phyloP scores from a whole-genome alignment of 768 basidiomycete genomes.

The Thelephora ganbajun region DNA sequence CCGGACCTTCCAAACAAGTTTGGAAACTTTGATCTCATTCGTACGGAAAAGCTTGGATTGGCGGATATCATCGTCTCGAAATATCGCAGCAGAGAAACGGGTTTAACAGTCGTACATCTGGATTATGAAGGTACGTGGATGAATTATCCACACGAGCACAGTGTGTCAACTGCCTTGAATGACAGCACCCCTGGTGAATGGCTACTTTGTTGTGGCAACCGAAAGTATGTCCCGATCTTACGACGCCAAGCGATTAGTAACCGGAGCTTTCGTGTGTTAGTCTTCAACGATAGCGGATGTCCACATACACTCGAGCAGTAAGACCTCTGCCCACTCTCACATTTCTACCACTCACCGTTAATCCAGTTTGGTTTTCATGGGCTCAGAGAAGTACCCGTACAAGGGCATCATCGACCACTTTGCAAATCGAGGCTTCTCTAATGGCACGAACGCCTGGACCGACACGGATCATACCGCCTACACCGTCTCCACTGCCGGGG shows the following conservation, averaged over 20 bases:
- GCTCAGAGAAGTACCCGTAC: constrained; percentile 89
- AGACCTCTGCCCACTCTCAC: constrained; percentile 16
- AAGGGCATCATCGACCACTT: constrained; percentile 92
- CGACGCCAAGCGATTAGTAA: background rate
- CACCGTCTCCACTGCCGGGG: constrained; percentile 90
- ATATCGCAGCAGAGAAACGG: constrained; percentile 78
- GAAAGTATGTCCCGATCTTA: constrained; percentile 48
- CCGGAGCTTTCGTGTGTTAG: constrained; percentile 23
- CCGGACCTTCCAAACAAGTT: constrained; percentile 14
- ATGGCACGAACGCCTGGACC: constrained; percentile 95
- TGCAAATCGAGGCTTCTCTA: constrained; percentile 87
- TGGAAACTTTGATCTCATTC: constrained; percentile 78
- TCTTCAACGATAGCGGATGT: constrained; percentile 89
- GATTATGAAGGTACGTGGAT: constrained; percentile 65
- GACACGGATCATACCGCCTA: constrained; percentile 92
- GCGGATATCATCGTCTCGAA: constrained; percentile 75
- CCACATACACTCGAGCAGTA: constrained; percentile 96
- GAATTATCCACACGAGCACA: constrained; percentile 4
- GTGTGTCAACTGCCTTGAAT: constrained; percentile 4
- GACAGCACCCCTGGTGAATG: constrained; percentile 76
- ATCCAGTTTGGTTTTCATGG: constrained; percentile 79
- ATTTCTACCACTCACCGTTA: constrained; percentile 2
- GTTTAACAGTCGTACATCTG: constrained; percentile 81
- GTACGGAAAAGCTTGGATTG: constrained; percentile 61
- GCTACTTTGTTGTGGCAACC: constrained; percentile 80